Conservation (phyloP, 768 basidiomycete species). For the Tulasnella sp. region DNA sequence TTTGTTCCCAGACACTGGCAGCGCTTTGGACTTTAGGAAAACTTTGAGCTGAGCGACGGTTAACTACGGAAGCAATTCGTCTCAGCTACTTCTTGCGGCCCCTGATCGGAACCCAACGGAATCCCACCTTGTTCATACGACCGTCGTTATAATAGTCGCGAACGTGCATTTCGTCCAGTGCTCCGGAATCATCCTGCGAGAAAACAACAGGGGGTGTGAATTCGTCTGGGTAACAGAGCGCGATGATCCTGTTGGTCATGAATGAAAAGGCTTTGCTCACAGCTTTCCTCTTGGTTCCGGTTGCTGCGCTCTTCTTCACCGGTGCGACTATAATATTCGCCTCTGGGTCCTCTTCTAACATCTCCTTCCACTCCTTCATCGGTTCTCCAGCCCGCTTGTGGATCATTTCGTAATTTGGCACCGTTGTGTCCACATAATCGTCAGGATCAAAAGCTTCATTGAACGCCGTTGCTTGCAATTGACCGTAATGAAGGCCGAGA, state of each 20-base stretch:
- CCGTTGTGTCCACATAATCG: constrained; percentile 74
- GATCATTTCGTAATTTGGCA: constrained; percentile 71
- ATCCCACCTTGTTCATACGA: constrained; percentile 59
- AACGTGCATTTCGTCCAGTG: constrained; percentile 68
- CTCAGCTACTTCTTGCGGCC: neutral
- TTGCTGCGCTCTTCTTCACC: constrained; percentile 30
- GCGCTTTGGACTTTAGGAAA: constrained; percentile 66
- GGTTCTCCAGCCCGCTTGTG: constrained; percentile 61
- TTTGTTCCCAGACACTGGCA: constrained; percentile 63
- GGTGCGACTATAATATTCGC: constrained; percentile 47
- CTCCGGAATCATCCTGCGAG: neutral
- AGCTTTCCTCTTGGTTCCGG: constrained; percentile 66
- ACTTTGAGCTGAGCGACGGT: constrained; percentile 78
- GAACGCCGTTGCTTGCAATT: constrained; percentile 89
- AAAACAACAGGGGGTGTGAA: neutral
- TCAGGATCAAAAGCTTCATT: constrained; percentile 79
- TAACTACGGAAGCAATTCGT: constrained; percentile 44
- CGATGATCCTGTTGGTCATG: neutral
- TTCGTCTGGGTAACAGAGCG: neutral
- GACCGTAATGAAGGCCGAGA: constrained; percentile 81
- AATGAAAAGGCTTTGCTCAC: constrained; percentile 42
- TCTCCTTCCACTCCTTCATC: constrained; percentile 67
- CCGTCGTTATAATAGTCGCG: constrained; percentile 60
- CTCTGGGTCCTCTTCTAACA: constrained; percentile 59
- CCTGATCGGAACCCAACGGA: neutral